Evolutionary conservation across 1,284 basidiomycete genomes (phyloP), one percentile per base, ranked within the genome.

Genomic region (Boletus semigastroideus): DNA sequence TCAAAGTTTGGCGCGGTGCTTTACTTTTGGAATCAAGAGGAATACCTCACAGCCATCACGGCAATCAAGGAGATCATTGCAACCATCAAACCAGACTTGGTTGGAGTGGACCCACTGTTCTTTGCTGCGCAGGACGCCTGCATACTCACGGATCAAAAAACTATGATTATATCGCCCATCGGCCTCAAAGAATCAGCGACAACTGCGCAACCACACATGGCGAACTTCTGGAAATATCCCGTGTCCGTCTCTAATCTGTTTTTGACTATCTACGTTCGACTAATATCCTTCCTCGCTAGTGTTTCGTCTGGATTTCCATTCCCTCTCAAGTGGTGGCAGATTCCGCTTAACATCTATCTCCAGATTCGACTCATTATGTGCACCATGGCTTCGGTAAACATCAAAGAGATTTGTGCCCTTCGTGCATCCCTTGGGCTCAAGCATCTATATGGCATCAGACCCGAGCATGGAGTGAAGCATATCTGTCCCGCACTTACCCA

Each of bases 291-390:
- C 17, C 30, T 16, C 14, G 12, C 14, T 14, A 55, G 54, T 2
- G 0, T 33, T 1, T 38, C 42, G 4, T 56, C 54, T 2, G 54
- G 41, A 10, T 54, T 37, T 20, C 4, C 44, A 11, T 54, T 33
- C 12, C 54, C 54, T 37, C 52, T 56, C 10, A 20, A 53, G n/a
- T 53, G 54, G 54, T 55, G 54, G 54, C 56, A 56, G 30, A 36
- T 58, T 22, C 51, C 37, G 3, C 16, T 58, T 42, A 58, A 55
- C 25, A 19, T 58, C 11, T 56, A 58, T 41, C 56, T 55, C 12
- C 12, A 13, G 13, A 41, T 58, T 36, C 46, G 45, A 25, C 25
- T 42, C 11, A 16, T 7, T 5, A 39, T 20, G 1, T 17, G 9
- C 14, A 0, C 12, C 0, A 1, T 20, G 16, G 17, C 12, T n/a